Evolutionary conservation across 2,329 filamentous ascomycete species (phyloP).

Genomic region (Leptographium galeiforme): DNA sequence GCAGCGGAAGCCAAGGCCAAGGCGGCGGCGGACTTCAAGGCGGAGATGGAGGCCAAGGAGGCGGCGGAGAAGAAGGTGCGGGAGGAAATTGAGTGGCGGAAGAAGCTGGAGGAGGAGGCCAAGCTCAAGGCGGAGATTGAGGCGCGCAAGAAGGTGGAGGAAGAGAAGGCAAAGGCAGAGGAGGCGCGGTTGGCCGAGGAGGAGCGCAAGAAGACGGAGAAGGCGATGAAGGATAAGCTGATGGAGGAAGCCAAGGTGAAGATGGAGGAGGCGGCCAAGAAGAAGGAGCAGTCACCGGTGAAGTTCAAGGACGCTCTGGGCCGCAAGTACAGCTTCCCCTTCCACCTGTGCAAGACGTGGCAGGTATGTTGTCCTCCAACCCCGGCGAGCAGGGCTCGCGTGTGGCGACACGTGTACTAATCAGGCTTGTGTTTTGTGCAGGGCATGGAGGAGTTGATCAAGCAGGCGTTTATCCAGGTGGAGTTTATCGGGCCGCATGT

Average conservation of each 20-base stretch:
- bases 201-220: slow-evolving; percentile 24
- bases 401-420: neutral
- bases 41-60: slow-evolving; percentile 22
- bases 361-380: slow-evolving; percentile 38
- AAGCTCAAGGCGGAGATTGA: slow-evolving; percentile 28
- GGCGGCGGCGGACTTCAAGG: slow-evolving; percentile 23
- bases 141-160: slow-evolving; percentile 28
- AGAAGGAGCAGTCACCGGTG: slow-evolving; percentile 58
- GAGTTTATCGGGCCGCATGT: slow-evolving; percentile 66
- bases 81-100: slow-evolving; percentile 25
- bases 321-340: slow-evolving; percentile 86
- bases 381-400: neutral
- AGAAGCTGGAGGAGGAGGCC: slow-evolving; percentile 33
- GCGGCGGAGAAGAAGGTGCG: slow-evolving; percentile 15
- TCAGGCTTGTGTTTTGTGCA: no score
- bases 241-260: slow-evolving; percentile 35
- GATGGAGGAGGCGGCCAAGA: slow-evolving; percentile 30
- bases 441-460: slow-evolving; percentile 76
- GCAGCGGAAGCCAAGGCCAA: slow-evolving; percentile 29
- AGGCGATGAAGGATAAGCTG: slow-evolving; percentile 27
- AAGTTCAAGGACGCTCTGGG: slow-evolving; percentile 86
- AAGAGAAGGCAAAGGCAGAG: slow-evolving; percentile 24
- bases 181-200: slow-evolving; percentile 13
- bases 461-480: slow-evolving; percentile 70
- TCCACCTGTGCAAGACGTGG: slow-evolving; percentile 74